Evolutionary conservation across 352 stramenopile genomes (phyloP), one percentile per base, ranked within the genome.

Genomic region (Phytophthora aleatoria): DNA sequence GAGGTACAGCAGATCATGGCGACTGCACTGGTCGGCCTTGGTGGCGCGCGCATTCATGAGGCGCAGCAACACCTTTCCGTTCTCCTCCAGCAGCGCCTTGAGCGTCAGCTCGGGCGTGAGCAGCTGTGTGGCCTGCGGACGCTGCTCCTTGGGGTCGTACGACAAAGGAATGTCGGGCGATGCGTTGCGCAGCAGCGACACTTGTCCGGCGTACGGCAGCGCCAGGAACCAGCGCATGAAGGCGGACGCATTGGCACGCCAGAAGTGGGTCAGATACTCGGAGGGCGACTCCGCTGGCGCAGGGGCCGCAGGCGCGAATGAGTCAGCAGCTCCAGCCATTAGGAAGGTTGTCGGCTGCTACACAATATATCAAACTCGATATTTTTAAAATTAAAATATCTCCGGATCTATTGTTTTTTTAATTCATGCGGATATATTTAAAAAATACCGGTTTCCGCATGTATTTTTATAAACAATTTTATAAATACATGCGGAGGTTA

Each of bases 161-260:
- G 81, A 63, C 35, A 79, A 55, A 2, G 86, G 81, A 24, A 95
- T 81, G 66, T 95, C 86, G 8, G 86, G 86, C 35, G 79, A 85
- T n/a, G 86, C 86, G 52, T 93, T 95, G 61, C 83, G 84, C 47
- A 93, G 30, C 6, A 95, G 73, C 10, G 83, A 83, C 20, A 92
- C 78, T 57, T 95, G 86, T 0, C 86, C 86, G 1, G 83, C 74
- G 49, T 92, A 92, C 1, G 86, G 86, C 13, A 95, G 69, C 12
- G 81, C 66, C 27, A 95, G 62, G 72, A 95, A 93, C 86, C 86
- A 95, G 43, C 83, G 81, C 86, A 95, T 95, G 66, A 95, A 95
- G 28, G 70, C 59, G 1, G 84, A 89, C 30, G 81, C 84, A 78
- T 93, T 78, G 5, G 74, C 68, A 11, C 72, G 60, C 86, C 86